phyloP scores from a whole-genome alignment of 345 rosid genomes.

The Tarenaya hassleriana region DNA sequence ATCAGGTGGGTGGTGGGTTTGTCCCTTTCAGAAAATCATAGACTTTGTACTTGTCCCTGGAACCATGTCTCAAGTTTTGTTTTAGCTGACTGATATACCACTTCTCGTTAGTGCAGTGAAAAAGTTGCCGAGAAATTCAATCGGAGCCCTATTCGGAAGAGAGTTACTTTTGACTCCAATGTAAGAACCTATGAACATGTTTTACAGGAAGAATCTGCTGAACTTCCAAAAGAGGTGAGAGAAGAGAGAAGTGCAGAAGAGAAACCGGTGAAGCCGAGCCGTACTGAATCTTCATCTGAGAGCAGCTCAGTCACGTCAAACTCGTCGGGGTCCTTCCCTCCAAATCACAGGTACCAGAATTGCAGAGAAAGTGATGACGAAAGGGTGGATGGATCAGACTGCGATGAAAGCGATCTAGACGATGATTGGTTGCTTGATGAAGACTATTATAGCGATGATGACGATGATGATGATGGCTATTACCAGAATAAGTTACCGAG shows the following conservation, averaged over 20 bases:
- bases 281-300: conserved; percentile 43
- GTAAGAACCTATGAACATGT: conserved; percentile 60
- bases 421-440: conserved; percentile 16
- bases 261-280: conserved; percentile 24
- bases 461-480: conserved; percentile 24
- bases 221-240: conserved; percentile 25
- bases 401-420: conserved; percentile 37
- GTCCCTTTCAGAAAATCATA: not conserved
- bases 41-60: not conserved
- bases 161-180: conserved; percentile 69
- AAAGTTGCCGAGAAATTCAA: conserved; percentile 41
- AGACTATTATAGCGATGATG: conserved; percentile 32
- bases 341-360: conserved; percentile 56
- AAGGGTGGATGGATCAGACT: conserved; percentile 38
- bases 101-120: conserved; percentile 27
- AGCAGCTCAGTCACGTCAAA: conserved; percentile 39
- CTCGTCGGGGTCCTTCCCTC: conserved; percentile 49
- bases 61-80: conserved; percentile 17
- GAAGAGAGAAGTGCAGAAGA: conserved; percentile 27
- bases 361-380: conserved; percentile 68
- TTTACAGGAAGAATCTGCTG: conserved; percentile 35
- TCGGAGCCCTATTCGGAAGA: conserved; percentile 41
- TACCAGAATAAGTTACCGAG: conserved; percentile 26
- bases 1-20: no score
- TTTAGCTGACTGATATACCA: conserved; percentile 4